A percentile compares a stretch with the other conserved stretches of the same genome.
Evolutionary conservation across 768 basidiomycete genomes (phyloP).

Genomic region (Pholiota molesta): DNA sequence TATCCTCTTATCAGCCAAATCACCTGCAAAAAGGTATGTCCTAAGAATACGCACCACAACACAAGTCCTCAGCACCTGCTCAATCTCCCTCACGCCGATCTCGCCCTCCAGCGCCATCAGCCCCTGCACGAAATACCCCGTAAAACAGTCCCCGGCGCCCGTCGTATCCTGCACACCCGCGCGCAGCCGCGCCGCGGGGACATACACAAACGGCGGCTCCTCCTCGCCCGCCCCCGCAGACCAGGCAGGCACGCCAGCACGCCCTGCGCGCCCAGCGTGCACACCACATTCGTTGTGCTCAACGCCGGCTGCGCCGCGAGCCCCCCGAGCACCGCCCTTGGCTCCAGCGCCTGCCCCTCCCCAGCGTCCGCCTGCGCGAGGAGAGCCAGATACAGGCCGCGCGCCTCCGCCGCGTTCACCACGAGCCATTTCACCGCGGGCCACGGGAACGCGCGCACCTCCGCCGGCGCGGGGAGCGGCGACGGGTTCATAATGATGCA

Average conservation of each 20-base stretch:
- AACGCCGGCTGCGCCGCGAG: constrained; percentile 28
- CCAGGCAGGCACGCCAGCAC: constrained; percentile 42
- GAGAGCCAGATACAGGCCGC: constrained; percentile 34
- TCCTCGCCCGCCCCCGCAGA: neutral
- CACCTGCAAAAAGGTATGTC: neutral
- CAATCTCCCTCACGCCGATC: constrained; percentile 34
- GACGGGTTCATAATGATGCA: constrained; percentile 59
- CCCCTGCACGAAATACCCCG: constrained; percentile 60
- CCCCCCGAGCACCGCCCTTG: constrained; percentile 20
- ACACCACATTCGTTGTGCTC: constrained; percentile 50
- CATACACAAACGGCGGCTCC: constrained; percentile 30
- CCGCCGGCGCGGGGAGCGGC: constrained; percentile 45
- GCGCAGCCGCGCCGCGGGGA: constrained; percentile 50
- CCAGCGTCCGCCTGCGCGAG: constrained; percentile 9
- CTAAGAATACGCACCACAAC: constrained; percentile 40
- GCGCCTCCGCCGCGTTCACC: constrained; percentile 56
- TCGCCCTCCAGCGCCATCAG: constrained; percentile 46
- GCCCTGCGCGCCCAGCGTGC: constrained; percentile 57
- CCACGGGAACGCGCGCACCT: constrained; percentile 54
- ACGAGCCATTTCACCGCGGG: constrained; percentile 54
- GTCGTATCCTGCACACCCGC: constrained; percentile 54
- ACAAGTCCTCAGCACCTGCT: constrained; percentile 37
- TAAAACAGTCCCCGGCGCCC: constrained; percentile 68
- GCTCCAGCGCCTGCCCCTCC: constrained; percentile 6
- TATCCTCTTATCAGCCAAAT: neutral